Evolutionary conservation across 768 basidiomycete genomes (phyloP), one percentile per base, ranked within the genome.

Genomic region (Mycena leptocephala): DNA sequence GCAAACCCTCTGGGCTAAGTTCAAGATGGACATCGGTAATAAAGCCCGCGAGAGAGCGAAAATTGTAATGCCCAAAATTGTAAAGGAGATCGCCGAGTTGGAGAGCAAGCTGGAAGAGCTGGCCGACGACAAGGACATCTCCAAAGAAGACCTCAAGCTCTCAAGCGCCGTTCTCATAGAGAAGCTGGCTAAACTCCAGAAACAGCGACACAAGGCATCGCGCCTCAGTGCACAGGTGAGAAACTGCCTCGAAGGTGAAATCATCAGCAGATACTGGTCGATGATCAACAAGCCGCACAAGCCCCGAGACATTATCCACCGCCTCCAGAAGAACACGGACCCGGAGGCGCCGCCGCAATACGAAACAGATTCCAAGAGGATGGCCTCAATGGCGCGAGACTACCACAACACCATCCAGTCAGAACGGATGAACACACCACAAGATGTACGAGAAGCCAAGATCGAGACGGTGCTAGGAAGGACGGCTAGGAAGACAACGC

Each of bases 391-490:
- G 16, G 72, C 72, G 9, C n/a, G 48, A 24, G 46, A 61, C 53
- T 51, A 73, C 70, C 70, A 72, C 32, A 51, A 72, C 28, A 72
- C 26, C 9, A 37, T 72, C 14, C 72, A 73, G 39, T n/a, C 5
- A 5, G 48, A 53, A 0, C 11, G 65, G 4, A 24, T 0, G 4
- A 39, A 55, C 2, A 59, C 39, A 2, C 5, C 56, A 13, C 39
- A 22, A 28, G 43, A 46, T 26, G 20, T 32, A 8, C n/a, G 72
- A 30, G 56, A 67, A n/a, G 28, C 22, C 9, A 58, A n/a, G 9
- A 74, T 67, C 10, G 56, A 66, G 3, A 14, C 1, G 24, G 72
- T 74, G 9, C 55, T 66, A 14, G 1, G 13, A 5, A 13, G 48
- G 1, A 58, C 56, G 2, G 30, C 5, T 1, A 3, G 56, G 48